Conservation (phyloP, 495 filamentous ascomycete genomes). For the Xylaria telfairii region DNA sequence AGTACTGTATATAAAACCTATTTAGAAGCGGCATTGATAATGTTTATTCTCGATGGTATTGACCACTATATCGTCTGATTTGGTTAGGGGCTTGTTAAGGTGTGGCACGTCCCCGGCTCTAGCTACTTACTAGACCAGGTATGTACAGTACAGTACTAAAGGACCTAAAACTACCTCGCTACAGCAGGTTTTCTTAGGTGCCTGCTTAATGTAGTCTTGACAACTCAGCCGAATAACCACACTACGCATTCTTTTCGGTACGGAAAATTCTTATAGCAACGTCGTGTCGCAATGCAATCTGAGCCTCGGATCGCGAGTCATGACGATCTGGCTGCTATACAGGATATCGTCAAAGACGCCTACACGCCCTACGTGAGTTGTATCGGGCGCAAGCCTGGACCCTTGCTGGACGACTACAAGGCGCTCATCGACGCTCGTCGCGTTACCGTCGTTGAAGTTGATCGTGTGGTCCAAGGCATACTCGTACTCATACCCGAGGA, state of each 20-base stretch:
- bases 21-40: too few relatives aligned
- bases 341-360: slow-evolving; percentile 13
- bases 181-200: too few relatives aligned
- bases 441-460: slow-evolving; percentile 11
- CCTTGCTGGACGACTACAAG: slow-evolving; percentile 16
- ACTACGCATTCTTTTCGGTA: neutral
- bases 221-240: too few relatives aligned
- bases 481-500: slow-evolving; percentile 6
- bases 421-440: neutral
- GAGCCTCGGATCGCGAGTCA: slow-evolving; percentile 2
- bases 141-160: too few relatives aligned
- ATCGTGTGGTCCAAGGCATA: neutral
- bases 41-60: too few relatives aligned
- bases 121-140: too few relatives aligned
- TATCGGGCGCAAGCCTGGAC: slow-evolving; percentile 14
- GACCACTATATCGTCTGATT: too few relatives aligned
- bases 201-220: too few relatives aligned
- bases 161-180: too few relatives aligned
- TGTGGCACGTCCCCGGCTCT: too few relatives aligned
- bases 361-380: slow-evolving; percentile 9
- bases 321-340: slow-evolving; percentile 5
- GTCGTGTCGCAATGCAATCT: neutral
- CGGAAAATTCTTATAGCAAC: neutral
- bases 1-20: too few relatives aligned
- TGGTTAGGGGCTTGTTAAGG: too few relatives aligned